Conservation (phyloP, 768 basidiomycete genomes). For the Coprinopsis marcescibilis region DNA sequence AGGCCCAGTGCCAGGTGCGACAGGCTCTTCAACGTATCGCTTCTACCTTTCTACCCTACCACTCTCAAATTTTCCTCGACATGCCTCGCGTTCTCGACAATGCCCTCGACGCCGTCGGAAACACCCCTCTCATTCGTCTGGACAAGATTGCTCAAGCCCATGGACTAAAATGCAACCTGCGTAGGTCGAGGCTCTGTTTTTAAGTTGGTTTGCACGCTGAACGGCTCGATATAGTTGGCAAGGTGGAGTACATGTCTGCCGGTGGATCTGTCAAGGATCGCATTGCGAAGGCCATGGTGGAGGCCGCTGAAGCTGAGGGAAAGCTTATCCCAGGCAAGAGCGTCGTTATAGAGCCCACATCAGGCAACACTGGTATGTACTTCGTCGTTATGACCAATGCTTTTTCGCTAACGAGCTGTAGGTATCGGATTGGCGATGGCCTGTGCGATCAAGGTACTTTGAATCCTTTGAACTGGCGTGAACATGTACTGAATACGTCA, state of each 20-base stretch:
- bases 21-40: neutral
- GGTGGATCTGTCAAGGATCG: slow-evolving; percentile 96
- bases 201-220: slow-evolving; percentile 2
- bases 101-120: slow-evolving; percentile 81
- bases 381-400: neutral
- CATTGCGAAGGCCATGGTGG: slow-evolving; percentile 95
- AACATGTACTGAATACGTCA: slow-evolving; percentile 65
- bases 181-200: slow-evolving; percentile 41
- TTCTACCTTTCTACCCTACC: neutral
- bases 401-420: slow-evolving; percentile 20
- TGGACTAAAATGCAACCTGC: slow-evolving; percentile 81
- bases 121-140: slow-evolving; percentile 86
- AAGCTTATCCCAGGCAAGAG: slow-evolving; percentile 81
- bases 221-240: slow-evolving; percentile 54
- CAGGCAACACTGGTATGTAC: slow-evolving; percentile 83
- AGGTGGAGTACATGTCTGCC: slow-evolving; percentile 84
- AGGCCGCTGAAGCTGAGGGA: slow-evolving; percentile 87
- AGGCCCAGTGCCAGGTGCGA: neutral
- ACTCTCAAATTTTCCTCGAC: neutral
- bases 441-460: slow-evolving; percentile 83
- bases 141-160: slow-evolving; percentile 70
- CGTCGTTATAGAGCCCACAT: slow-evolving; percentile 92
- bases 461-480: slow-evolving; percentile 6
- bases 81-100: slow-evolving; percentile 55
- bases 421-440: slow-evolving; percentile 93